Evolutionary conservation across 805 yeast species (phyloP).

Genomic region (Candida maesae): DNA sequence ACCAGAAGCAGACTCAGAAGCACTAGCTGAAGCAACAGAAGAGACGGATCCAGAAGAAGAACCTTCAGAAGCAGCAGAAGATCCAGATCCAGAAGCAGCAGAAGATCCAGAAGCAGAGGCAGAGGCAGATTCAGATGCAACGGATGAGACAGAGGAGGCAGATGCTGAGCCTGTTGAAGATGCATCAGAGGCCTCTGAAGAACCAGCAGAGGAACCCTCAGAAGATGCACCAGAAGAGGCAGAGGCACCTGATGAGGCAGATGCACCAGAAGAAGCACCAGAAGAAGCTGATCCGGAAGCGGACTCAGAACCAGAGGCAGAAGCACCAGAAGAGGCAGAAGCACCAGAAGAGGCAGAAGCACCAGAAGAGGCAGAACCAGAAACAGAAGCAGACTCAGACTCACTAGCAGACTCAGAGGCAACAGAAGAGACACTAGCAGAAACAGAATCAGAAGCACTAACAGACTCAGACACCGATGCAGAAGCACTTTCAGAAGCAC

Average conservation of each 20-base stretch:
- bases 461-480: neutral
- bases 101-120: conserved; percentile 1
- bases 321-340: neutral
- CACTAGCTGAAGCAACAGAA: neutral
- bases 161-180: neutral
- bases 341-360: conserved; percentile 2
- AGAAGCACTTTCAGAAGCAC: neutral
- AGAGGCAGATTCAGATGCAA: conserved; percentile 1
- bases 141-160: neutral
- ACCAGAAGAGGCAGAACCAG: neutral
- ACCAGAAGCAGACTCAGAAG: neutral
- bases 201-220: neutral
- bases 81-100: neutral
- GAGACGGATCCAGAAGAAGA: neutral
- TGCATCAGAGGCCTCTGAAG: conserved; percentile 1
- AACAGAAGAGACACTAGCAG: neutral
- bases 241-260: neutral
- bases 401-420: neutral
- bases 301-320: neutral
- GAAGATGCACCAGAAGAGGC: neutral
- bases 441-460: too few species aligned
- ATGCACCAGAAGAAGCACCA: neutral
- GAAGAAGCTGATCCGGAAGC: neutral
- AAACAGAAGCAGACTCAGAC: neutral
- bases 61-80: neutral